Base-by-base conservation (phyloP, 257 asterid species). In the Echites panduratus region DNA sequence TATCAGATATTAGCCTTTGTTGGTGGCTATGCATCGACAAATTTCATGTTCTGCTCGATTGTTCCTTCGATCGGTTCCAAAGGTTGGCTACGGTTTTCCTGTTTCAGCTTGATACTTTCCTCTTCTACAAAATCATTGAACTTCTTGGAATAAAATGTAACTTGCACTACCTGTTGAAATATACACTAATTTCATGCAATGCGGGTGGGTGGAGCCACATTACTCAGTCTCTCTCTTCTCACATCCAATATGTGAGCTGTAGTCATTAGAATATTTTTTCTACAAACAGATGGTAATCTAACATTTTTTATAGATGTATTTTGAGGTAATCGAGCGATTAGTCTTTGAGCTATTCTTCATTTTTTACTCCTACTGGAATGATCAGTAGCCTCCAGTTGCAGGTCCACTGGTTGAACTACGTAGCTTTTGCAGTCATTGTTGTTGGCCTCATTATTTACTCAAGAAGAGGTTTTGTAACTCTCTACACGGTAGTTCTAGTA, bases 211-310 rank as follows among this genome's bases (percentile, higher is more conserved):
- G 97, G 97, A 73, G 80, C 97, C 40, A 87, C 97, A 17, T 67
- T 92, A 74, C 84, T 89, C 80, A 89, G 85, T 81, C 93, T 92
- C 35, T 92, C 97, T 19, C 80, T 92, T 67, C 86, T 92, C 14
- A 92, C 97, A 71, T 87, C 96, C 13, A 92, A 87, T 77, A 84
- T 92, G 88, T 92, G 96, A 93, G 96, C 95, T 32, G 96, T 88
- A 78, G 82, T 78, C 45, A 59, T 89, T 27, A 81, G 89, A 72
- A 80, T 85, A 53, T n/a, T 87, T 92, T 78, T 73, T 89, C 87
- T 92, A 92, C 87, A 85, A 87, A 73, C 96, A 89, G 66, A 70
- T 83, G 87, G 96, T 87, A 58, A 56, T 17, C 3, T 13, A 32
- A 70, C 59, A 43, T 0, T 26, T 56, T n/a, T 0, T 17, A 41